phyloP scores from a whole-genome alignment of 2,329 filamentous ascomycete species.

The Aspergillus sojae region DNA sequence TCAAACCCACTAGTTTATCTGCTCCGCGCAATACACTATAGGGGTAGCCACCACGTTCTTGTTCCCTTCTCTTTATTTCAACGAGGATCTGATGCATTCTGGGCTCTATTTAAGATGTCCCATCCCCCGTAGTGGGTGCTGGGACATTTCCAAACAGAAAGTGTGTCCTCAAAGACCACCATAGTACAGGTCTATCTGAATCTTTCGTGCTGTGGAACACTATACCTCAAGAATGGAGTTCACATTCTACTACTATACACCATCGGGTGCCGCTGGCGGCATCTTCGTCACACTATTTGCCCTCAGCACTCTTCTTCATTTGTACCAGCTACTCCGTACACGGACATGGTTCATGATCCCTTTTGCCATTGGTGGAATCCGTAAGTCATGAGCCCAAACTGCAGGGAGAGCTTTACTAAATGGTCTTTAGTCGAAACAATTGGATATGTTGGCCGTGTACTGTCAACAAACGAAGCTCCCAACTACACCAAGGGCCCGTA shows the following conservation, averaged over 20 bases:
- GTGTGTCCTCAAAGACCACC: not conserved
- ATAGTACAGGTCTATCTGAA: not conserved
- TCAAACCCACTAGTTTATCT: not conserved
- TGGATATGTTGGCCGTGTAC: conserved; percentile 55
- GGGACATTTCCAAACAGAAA: not conserved
- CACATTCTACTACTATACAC: conserved; percentile 29
- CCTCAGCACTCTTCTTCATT: conserved; percentile 25
- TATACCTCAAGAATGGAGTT: conserved; percentile 10
- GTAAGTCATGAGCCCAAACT: conserved; percentile 24
- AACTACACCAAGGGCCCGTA: conserved; percentile 30
- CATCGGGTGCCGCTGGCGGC: conserved; percentile 24
- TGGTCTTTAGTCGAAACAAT: conserved; percentile 50
- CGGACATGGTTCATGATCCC: conserved; percentile 34
- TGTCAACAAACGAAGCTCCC: conserved; percentile 42
- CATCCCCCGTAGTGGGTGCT: not conserved
- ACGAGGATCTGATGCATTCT: not conserved
- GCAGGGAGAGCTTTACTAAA: not conserved
- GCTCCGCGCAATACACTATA: not conserved
- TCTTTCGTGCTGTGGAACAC: not conserved
- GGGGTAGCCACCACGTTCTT: not conserved
- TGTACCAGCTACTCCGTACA: conserved; percentile 28
- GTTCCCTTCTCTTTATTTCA: not conserved
- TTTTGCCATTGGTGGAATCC: conserved; percentile 36
- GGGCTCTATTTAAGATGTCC: not conserved
- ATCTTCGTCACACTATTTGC: conserved; percentile 30